Conservation (phyloP, 2,329 filamentous ascomycete genomes). For the Colletotrichum limetticola region DNA sequence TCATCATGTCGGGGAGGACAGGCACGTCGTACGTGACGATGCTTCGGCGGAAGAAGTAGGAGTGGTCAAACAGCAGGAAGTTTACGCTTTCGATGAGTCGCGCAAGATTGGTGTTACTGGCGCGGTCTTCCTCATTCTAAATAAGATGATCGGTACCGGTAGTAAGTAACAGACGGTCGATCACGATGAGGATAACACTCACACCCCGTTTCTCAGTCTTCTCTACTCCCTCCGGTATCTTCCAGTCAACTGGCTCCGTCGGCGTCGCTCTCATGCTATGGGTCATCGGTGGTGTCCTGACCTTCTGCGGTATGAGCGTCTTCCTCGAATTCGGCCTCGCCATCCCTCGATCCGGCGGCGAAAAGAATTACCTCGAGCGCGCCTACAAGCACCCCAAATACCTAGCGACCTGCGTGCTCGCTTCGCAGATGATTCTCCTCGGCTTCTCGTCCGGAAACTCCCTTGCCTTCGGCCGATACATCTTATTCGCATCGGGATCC, state of each 20-base stretch:
- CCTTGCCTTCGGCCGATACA: slow-evolving; percentile 67
- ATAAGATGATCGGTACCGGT: slow-evolving; percentile 69
- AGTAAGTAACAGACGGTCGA: slow-evolving; percentile 50
- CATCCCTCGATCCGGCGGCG: slow-evolving; percentile 70
- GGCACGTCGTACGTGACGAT: not conserved
- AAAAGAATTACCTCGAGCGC: slow-evolving; percentile 75
- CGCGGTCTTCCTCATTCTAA: slow-evolving; percentile 65
- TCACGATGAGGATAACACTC: slow-evolving; percentile 1
- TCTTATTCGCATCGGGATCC: slow-evolving; percentile 64
- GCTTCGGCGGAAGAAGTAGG: not conserved
- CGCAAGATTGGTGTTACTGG: slow-evolving; percentile 64
- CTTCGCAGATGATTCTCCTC: slow-evolving; percentile 69
- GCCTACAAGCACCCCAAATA: slow-evolving; percentile 69
- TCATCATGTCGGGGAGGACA: slow-evolving; percentile 14
- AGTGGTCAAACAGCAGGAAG: slow-evolving; percentile 39
- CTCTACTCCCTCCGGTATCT: slow-evolving; percentile 64
- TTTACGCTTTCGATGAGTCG: slow-evolving; percentile 51
- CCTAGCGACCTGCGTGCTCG: slow-evolving; percentile 68
- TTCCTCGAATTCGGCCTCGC: slow-evolving; percentile 73
- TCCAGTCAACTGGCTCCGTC: slow-evolving; percentile 62
- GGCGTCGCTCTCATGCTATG: slow-evolving; percentile 52
- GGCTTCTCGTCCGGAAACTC: slow-evolving; percentile 70
- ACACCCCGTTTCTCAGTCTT: slow-evolving; percentile 52
- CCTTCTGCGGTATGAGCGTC: slow-evolving; percentile 68
- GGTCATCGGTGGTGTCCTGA: slow-evolving; percentile 56